These are phyloP conservation scores for Cryptococcus sp. DNA, from an alignment of 1,284 basidiomycete species.

Conservation along the genomic window DNA sequence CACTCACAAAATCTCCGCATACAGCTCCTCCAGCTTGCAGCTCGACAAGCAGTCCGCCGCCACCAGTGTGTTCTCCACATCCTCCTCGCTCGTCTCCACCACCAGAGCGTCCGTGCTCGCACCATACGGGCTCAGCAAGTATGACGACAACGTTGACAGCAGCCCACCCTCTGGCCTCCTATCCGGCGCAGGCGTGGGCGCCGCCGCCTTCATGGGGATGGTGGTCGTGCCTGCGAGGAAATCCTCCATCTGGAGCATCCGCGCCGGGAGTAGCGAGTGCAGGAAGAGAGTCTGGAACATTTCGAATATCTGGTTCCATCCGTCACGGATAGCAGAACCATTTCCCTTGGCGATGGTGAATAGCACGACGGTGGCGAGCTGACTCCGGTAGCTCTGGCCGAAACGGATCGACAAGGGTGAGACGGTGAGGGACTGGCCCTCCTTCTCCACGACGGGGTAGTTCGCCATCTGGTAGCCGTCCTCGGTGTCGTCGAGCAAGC, in stretches of 20 bases:
- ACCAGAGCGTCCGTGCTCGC: slow-evolving; percentile 62
- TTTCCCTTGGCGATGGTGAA: slow-evolving; percentile 98
- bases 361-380: slow-evolving; percentile 92
- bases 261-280: slow-evolving; percentile 80
- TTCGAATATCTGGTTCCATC: slow-evolving; percentile 95
- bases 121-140: slow-evolving; percentile 91
- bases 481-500: slow-evolving; percentile 69
- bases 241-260: slow-evolving; percentile 95
- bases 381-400: slow-evolving; percentile 91
- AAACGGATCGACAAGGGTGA: slow-evolving; percentile 90
- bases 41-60: slow-evolving; percentile 93
- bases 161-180: slow-evolving; percentile 80
- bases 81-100: slow-evolving; percentile 77
- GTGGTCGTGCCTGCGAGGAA: slow-evolving; percentile 84
- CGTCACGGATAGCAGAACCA: slow-evolving; percentile 87
- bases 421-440: slow-evolving; percentile 81
- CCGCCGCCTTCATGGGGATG: slow-evolving; percentile 77
- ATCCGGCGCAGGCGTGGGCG: slow-evolving; percentile 61
- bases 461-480: slow-evolving; percentile 67
- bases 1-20: slow-evolving; percentile 80
- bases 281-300: slow-evolving; percentile 97
- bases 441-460: slow-evolving; percentile 89
- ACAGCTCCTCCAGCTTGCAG: slow-evolving; percentile 90
- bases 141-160: slow-evolving; percentile 90
- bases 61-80: slow-evolving; percentile 90